Base-by-base conservation (phyloP, 306 rosid genomes). In the Sicyos edulis region DNA sequence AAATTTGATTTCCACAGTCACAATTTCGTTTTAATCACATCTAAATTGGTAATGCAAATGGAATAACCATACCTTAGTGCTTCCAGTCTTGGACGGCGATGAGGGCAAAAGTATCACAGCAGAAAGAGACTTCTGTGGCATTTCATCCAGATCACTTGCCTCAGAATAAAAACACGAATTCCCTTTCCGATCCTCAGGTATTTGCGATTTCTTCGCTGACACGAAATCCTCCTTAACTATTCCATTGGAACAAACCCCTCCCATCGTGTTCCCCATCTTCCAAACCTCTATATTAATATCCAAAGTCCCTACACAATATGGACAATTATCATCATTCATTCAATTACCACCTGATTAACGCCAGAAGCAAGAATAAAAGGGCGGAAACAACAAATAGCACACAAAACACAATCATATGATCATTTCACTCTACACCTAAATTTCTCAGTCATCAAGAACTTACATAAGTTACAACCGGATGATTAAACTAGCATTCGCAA, bases 121-220 rank as follows among this genome's bases (percentile, higher is more conserved):
- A 26, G 32, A 26, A 26, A 26, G 14, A 67, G 56, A 5, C 42
- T 49, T 45, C 10, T 22, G 19, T 22, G 14, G 70, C 70, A 45
- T 3, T 47, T 20, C 49, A 4, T 73, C 73, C 4, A 74, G 71
- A 68, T 51, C 81, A 26, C 16, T 59, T n/a, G 70, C 83, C 77
- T 75, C 63, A 26, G 37, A 32, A 32, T 32, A 1, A 32, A 32
- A 32, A 32, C 37, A 32, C 37, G 66, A 60, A 60, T 74, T 26
- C 71, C 50, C 66, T 17, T 55, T 54, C 54, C 15, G 10, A 50
- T 69, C 73, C 45, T 69, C 73, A 50, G 40, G 10, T 26, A 10
- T 74, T 52, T 60, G 61, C 83, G 77, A 82, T 44, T 81, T 85
- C 78, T 82, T 91, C 70, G 82, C 85, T 17, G 83, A 82, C 76